A percentile compares a stretch with the other conserved stretches of the same genome.
These are phyloP conservation scores for Thelonectria rubi DNA, from an alignment of 2,329 filamentous ascomycete genomes.

Conservation along the genomic window DNA sequence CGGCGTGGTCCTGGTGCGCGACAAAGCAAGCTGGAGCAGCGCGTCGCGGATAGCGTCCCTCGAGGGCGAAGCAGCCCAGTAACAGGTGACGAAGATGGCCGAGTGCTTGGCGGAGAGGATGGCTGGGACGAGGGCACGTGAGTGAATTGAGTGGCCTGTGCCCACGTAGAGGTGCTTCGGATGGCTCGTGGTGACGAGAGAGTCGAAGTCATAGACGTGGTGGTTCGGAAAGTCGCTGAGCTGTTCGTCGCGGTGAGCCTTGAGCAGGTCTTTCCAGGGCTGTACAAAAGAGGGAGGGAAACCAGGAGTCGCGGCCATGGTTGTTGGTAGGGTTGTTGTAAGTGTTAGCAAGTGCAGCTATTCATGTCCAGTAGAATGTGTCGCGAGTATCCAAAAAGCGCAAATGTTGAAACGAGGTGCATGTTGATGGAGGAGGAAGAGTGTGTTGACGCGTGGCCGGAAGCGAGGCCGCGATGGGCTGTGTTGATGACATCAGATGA, in stretches of 20 bases:
- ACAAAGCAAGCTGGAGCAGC: constrained; percentile 66
- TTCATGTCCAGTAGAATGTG: too few relatives aligned
- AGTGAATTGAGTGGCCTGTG: constrained; percentile 66
- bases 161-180: constrained; percentile 62
- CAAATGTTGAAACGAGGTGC: too few relatives aligned
- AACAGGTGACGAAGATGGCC: constrained; percentile 82
- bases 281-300: constrained; percentile 52
- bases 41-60: constrained; percentile 65
- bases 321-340: too few relatives aligned
- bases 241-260: constrained; percentile 47
- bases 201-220: constrained; percentile 53
- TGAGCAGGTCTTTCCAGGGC: constrained; percentile 50
- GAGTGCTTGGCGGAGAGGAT: constrained; percentile 69
- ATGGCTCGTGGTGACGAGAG: constrained; percentile 58
- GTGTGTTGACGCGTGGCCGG: not conserved
- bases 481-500: not conserved
- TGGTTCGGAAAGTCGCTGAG: constrained; percentile 59
- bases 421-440: too few relatives aligned
- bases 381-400: too few relatives aligned
- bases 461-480: not conserved
- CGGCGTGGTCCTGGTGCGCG: constrained; percentile 40
- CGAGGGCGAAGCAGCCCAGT: constrained; percentile 76
- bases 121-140: constrained; percentile 65
- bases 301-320: not conserved
- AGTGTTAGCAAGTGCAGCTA: too few relatives aligned